Percentiles rank a stretch among this genome's conserved stretches.
Evolutionary conservation across 1,139 yeast genomes (phyloP).

Genomic region (Wickerhamomyces sp.): DNA sequence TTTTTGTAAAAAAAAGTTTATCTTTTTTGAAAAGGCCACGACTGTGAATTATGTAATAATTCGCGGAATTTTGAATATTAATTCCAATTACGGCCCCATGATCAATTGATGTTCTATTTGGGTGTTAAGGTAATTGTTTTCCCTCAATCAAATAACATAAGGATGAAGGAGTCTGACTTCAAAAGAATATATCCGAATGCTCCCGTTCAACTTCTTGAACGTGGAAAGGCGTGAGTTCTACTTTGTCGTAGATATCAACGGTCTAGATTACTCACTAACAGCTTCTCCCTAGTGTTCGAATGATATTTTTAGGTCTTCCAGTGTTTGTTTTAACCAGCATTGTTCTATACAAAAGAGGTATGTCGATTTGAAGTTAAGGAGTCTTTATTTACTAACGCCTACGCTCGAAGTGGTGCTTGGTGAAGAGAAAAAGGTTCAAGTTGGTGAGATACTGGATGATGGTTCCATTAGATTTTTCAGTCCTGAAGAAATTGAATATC

Average conservation of each 20-base stretch:
- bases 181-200: slow-evolving; percentile 16
- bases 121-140: neutral
- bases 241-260: neutral
- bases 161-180: slow-evolving; percentile 15
- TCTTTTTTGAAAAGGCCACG: neutral
- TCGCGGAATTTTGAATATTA: too few relatives aligned
- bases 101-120: too few relatives aligned
- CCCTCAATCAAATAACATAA: too few relatives aligned
- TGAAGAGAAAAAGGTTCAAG: slow-evolving; percentile 40
- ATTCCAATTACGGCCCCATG: too few relatives aligned
- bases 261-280: too few relatives aligned
- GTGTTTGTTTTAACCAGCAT: slow-evolving; percentile 33
- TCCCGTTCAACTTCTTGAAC: slow-evolving; percentile 16
- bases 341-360: slow-evolving; percentile 31
- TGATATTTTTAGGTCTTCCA: slow-evolving; percentile 38
- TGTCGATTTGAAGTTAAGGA: slow-evolving; percentile 7
- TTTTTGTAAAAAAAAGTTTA: neutral
- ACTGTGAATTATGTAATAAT: neutral
- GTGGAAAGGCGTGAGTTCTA: slow-evolving; percentile 17
- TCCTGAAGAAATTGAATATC: slow-evolving; percentile 33
- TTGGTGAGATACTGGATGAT: slow-evolving; percentile 44
- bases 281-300: slow-evolving; percentile 24
- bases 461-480: slow-evolving; percentile 41
- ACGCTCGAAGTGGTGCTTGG: slow-evolving; percentile 31
- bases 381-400: slow-evolving; percentile 1